phyloP scores from a whole-genome alignment of 2,329 filamentous ascomycete species.

The Colletotrichum viniferum region DNA sequence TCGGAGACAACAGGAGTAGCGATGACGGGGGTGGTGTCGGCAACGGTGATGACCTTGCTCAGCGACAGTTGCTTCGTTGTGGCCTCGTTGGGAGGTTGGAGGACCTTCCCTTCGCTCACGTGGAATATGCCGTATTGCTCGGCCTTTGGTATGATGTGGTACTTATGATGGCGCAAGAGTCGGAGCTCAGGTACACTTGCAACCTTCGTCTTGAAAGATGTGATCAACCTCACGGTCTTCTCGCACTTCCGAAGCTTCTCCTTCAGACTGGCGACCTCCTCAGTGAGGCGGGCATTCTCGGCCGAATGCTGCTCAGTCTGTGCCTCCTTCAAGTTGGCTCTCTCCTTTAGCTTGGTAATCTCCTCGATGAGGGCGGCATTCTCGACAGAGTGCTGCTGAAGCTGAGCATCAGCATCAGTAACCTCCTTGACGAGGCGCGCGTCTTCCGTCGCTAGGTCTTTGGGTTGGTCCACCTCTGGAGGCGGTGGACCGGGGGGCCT shows the following conservation, averaged over 20 bases:
- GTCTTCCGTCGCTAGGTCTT: background rate
- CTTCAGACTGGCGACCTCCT: background rate
- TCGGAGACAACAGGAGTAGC: background rate
- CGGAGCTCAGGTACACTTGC: background rate
- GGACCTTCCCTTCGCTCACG: background rate
- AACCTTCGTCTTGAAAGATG: background rate
- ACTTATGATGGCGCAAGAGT: rapidly evolving
- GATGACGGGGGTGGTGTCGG: background rate
- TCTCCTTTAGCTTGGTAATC: background rate
- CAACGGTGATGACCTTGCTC: background rate
- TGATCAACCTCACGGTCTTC: background rate
- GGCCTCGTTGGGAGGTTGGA: background rate
- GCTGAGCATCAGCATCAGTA: background rate
- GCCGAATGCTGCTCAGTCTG: background rate
- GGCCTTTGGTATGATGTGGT: background rate
- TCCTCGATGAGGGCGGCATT: background rate
- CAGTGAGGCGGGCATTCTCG: background rate
- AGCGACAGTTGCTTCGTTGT: background rate
- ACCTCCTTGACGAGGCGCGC: background rate
- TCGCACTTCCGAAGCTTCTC: background rate
- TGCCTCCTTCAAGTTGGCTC: background rate
- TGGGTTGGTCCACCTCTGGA: background rate
- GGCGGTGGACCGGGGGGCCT: background rate
- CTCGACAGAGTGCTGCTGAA: background rate
- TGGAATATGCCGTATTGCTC: background rate